Conservation (phyloP, 1,284 basidiomycete species). For the Serendipita sp. region DNA sequence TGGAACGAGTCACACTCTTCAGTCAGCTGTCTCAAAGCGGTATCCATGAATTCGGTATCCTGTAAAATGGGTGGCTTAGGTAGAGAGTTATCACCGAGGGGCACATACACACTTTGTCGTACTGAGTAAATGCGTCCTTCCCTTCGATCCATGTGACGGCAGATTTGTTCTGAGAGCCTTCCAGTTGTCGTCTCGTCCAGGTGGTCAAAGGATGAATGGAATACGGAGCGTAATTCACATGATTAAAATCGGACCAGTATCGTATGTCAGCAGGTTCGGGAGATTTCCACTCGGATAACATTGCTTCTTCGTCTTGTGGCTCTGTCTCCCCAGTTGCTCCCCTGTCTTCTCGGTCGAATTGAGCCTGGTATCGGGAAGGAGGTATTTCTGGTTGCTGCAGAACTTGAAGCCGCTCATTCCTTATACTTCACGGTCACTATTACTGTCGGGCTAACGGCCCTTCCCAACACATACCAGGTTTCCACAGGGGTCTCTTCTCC, state of each 20-base stretch:
- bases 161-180: constrained; percentile 17
- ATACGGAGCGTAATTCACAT: constrained; percentile 50
- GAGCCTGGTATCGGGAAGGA: not conserved
- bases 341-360: not conserved
- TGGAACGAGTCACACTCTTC: constrained; percentile 65
- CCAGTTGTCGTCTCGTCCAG: constrained; percentile 33
- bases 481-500: not conserved
- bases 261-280: constrained; percentile 27
- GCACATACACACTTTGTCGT: constrained; percentile 34
- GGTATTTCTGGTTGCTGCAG: not conserved
- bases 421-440: not conserved
- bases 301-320: not conserved
- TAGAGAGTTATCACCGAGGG: not conserved
- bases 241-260: constrained; percentile 68
- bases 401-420: not conserved
- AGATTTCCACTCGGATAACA: constrained; percentile 5
- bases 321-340: not conserved
- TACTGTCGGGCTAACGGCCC: not conserved
- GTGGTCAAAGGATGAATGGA: constrained; percentile 51
- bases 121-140: constrained; percentile 34
- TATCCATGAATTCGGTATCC: constrained; percentile 49
- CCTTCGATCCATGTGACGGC: constrained; percentile 41
- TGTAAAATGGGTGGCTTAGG: not conserved
- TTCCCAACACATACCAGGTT: not conserved
- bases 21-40: constrained; percentile 43